These are phyloP conservation scores for Beauveria caledonica DNA, from an alignment of 2,329 filamentous ascomycete species.

Conservation along the genomic window DNA sequence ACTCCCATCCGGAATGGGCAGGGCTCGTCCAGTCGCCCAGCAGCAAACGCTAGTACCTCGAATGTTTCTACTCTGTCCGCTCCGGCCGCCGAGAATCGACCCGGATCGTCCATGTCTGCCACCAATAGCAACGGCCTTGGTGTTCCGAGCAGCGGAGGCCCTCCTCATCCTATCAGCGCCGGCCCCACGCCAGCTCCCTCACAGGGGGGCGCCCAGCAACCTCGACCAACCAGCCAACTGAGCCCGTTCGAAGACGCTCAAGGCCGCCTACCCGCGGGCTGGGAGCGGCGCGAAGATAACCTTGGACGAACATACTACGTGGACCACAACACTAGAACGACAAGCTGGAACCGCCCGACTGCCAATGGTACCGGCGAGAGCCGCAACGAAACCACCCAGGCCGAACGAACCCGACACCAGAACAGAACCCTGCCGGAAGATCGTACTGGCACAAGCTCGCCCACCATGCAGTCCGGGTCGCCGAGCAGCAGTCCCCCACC, in stretches of 20 bases:
- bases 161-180: constrained; percentile 41
- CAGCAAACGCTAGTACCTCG: neutral
- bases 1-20: constrained; percentile 52
- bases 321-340: constrained; percentile 93
- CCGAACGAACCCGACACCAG: constrained; percentile 88
- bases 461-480: constrained; percentile 56
- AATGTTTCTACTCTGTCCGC: constrained; percentile 29
- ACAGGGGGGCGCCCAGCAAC: constrained; percentile 22
- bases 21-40: constrained; percentile 37
- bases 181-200: constrained; percentile 28
- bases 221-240: constrained; percentile 39
- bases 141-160: constrained; percentile 32
- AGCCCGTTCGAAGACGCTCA: constrained; percentile 97
- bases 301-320: constrained; percentile 95
- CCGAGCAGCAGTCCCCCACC: constrained; percentile 28
- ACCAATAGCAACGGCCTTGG: constrained; percentile 35
- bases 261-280: constrained; percentile 82
- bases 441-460: constrained; percentile 86
- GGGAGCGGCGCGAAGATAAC: constrained; percentile 94
- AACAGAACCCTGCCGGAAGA: constrained; percentile 95
- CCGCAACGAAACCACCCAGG: constrained; percentile 76
- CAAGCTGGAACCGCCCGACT: constrained; percentile 89
- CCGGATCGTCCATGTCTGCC: constrained; percentile 45
- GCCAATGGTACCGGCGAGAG: constrained; percentile 64
- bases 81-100: constrained; percentile 38